Conservation (phyloP, 805 yeast genomes). For the Candida tibetensis region DNA sequence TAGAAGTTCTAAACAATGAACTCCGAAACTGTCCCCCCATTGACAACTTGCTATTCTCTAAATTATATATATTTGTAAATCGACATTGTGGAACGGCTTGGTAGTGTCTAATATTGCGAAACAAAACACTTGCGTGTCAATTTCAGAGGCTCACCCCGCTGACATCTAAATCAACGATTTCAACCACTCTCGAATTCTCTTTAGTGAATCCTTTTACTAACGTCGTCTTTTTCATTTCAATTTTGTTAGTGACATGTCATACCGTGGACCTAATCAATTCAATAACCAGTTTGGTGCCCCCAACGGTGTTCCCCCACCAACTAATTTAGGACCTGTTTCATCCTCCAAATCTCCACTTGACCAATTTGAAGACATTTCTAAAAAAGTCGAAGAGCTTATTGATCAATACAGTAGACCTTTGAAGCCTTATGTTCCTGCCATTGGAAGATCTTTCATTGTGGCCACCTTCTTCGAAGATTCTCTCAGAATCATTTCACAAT, state of each 20-base stretch:
- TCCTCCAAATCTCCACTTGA: constrained; percentile 27
- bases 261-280: constrained; percentile 44
- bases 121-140: constrained; percentile 11
- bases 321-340: constrained; percentile 31
- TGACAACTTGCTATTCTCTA: too few species aligned
- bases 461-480: constrained; percentile 94
- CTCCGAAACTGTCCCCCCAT: too few species aligned
- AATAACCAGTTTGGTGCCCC: constrained; percentile 32
- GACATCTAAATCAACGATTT: constrained; percentile 3
- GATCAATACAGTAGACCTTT: constrained; percentile 50
- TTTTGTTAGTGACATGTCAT: constrained; percentile 28
- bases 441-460: constrained; percentile 87
- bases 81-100: too few species aligned
- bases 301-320: constrained; percentile 19
- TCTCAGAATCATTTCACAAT: constrained; percentile 76
- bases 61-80: too few species aligned
- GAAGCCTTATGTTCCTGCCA: constrained; percentile 76
- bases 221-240: neutral
- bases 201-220: neutral
- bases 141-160: neutral
- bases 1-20: too few species aligned
- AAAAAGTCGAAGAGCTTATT: constrained; percentile 52
- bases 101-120: too few species aligned
- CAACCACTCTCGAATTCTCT: neutral
- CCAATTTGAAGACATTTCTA: constrained; percentile 50